Evolutionary conservation across 352 stramenopile species (phyloP).

Genomic region (Thraustochytrium sp.): DNA sequence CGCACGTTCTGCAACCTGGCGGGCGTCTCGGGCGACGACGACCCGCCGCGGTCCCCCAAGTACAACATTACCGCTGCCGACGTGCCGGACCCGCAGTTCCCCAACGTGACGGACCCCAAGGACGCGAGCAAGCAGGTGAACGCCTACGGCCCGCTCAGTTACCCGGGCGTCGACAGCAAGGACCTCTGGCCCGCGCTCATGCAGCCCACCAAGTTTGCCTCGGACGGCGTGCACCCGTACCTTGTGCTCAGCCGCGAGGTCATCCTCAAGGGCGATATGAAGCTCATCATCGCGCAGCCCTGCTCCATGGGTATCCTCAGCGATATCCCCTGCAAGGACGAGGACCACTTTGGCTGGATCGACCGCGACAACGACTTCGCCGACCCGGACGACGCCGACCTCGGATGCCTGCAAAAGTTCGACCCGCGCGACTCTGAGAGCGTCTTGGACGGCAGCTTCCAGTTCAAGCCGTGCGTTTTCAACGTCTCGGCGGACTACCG

Average conservation of each 20-base stretch:
- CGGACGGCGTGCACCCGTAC: not conserved
- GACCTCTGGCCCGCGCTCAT: constrained; percentile 27
- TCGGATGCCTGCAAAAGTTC: constrained; percentile 10
- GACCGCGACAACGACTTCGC: constrained; percentile 6
- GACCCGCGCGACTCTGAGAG: not conserved
- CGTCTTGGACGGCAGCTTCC: not conserved
- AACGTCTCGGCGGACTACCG: constrained; percentile 2
- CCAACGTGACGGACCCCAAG: not conserved
- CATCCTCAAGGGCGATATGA: constrained; percentile 22
- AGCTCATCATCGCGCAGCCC: constrained; percentile 42
- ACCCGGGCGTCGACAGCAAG: constrained; percentile 19
- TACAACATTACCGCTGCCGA: not conserved
- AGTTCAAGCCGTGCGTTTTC: constrained; percentile 35
- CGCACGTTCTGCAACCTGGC: constrained; percentile 35
- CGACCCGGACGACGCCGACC: not conserved
- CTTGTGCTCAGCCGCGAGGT: constrained; percentile 23
- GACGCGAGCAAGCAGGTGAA: not conserved
- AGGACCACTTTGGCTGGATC: constrained; percentile 31
- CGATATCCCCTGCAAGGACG: constrained; percentile 10
- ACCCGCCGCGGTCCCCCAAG: not conserved
- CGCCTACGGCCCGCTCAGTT: constrained; percentile 3
- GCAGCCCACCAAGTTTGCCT: not conserved
- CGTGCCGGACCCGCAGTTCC: constrained; percentile 23
- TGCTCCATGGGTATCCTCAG: constrained; percentile 30
- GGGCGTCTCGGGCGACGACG: constrained; percentile 24